Evolutionary conservation across 108 stramenopile species (phyloP).

Genomic region (Pseudonitzschia pungens): DNA sequence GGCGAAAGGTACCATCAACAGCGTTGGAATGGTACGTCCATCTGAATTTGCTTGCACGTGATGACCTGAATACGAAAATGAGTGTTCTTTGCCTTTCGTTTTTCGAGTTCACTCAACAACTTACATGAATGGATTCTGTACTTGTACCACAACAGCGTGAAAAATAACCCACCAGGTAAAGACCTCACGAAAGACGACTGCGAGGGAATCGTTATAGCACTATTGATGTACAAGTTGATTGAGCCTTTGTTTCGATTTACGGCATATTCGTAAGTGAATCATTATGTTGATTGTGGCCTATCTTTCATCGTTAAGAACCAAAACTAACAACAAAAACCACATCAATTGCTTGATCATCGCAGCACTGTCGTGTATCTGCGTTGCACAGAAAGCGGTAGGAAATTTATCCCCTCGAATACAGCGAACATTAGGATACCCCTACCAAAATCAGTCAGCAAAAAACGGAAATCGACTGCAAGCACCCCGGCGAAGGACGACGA

Average conservation of each 20-base stretch:
- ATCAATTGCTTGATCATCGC: not conserved
- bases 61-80: not conserved
- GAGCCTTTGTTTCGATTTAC: constrained; percentile 47
- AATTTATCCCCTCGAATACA: constrained; percentile 27
- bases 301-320: constrained; percentile 2
- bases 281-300: not conserved
- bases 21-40: constrained; percentile 40
- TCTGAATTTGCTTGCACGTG: constrained; percentile 8
- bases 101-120: not conserved
- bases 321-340: not conserved
- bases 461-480: not conserved
- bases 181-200: constrained; percentile 73
- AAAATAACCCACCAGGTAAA: constrained; percentile 64
- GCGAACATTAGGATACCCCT: constrained; percentile 39
- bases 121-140: constrained; percentile 26
- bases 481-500: constrained; percentile 17
- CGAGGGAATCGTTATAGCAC: constrained; percentile 48
- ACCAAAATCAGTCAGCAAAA: constrained; percentile 24
- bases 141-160: constrained; percentile 29
- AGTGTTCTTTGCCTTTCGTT: too few species aligned
- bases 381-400: constrained; percentile 15
- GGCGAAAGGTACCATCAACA: constrained; percentile 54
- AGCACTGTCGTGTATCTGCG: constrained; percentile 38
- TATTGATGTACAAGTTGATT: constrained; percentile 58
- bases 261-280: constrained; percentile 50